Evolutionary conservation across 805 yeast species (phyloP), one percentile per base, ranked within the genome.

Genomic region (Candida ponderosae): DNA sequence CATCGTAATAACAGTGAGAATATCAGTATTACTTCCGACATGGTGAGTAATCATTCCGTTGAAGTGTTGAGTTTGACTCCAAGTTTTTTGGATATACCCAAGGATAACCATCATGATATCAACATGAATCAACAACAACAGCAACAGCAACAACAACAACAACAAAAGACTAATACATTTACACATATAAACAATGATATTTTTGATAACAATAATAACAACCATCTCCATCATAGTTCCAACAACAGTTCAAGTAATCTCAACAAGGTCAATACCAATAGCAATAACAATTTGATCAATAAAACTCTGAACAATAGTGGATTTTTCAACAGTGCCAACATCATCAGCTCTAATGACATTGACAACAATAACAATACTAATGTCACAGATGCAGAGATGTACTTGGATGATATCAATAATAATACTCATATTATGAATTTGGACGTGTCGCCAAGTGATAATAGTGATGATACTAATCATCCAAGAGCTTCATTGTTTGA

Each of bases 11-110:
- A 24, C 27, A 24, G 27, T 24, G 13, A 24, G 27, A 24, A 24
- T 24, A 24, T 24, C 13, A 24, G 27, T 13, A 24, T 9, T 15
- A 13, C 16, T 11, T 17, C 19, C 7, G 30, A 35, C 27, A n/a
- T 33, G 32, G 36, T 29, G 14, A 38, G 34, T 16, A 28, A 18
- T 31, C 5, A 27, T 37, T 16, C 60, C 36, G 66, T 63, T 5
- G 70, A 63, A 41, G 68, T 62, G 5, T 38, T 63, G 13, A 61
- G 68, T 1, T 37, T 65, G 32, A 63, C 66, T 5, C 68, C 70
- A 6, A 57, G 65, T 32, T 63, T 63, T 36, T 54, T 60, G 56
- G 70, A 65, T 42, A 57, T 57, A 29, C 62, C 62, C 6, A 56
- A 50, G 15, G 38, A 33, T 31, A 31, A 20, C 20, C 15, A 38